phyloP scores from a whole-genome alignment of 257 asterid genomes.

The Fraxinus pennsylvanica region DNA sequence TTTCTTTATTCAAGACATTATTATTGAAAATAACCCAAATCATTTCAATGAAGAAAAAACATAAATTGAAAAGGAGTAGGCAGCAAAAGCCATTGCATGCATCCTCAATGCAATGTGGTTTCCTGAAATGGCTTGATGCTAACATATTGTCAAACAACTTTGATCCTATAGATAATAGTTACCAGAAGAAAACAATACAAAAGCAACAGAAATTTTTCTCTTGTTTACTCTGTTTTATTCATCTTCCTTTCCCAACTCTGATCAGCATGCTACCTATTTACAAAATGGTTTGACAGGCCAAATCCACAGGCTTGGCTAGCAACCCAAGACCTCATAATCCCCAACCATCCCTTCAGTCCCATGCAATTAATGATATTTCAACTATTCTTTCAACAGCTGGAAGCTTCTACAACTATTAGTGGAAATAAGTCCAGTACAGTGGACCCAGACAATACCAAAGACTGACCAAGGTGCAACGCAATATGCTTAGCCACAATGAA shows the following conservation, averaged over 20 bases:
- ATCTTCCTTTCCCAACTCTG: neutral
- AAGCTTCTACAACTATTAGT: neutral
- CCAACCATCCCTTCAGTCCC: neutral
- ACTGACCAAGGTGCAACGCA: neutral
- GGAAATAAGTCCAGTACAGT: neutral
- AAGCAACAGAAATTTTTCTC: neutral
- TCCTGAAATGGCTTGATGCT: neutral
- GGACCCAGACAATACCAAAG: neutral
- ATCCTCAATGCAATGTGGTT: constrained; percentile 14
- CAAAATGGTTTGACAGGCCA: neutral
- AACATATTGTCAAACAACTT: neutral
- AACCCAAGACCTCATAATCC: neutral
- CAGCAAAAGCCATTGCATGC: constrained; percentile 2
- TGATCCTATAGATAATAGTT: neutral
- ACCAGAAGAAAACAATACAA: neutral
- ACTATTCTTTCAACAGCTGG: neutral
- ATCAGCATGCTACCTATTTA: neutral
- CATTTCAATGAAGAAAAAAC: neutral
- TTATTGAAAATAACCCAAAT: neutral
- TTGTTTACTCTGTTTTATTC: neutral
- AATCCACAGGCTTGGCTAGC: neutral
- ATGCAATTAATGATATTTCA: neutral
- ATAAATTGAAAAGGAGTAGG: neutral
- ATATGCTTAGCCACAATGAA: neutral
- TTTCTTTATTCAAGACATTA: neutral